These are phyloP conservation scores for Mycena galopus DNA, from an alignment of 768 basidiomycete species.

Conservation along the genomic window DNA sequence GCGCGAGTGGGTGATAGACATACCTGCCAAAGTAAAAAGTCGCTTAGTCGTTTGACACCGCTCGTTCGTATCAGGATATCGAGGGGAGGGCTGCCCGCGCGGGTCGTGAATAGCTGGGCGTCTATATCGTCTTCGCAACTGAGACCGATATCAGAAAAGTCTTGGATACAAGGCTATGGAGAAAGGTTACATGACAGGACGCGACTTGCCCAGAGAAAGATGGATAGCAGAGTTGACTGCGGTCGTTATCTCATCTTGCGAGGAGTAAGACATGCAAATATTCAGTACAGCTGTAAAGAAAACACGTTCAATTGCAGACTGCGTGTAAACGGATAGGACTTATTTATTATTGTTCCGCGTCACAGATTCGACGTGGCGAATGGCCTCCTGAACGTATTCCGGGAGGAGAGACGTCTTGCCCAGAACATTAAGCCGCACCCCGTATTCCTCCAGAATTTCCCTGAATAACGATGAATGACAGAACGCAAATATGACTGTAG, in stretches of 20 bases:
- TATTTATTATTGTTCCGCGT: slow-evolving; percentile 83
- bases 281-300: slow-evolving; percentile 84
- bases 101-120: slow-evolving; percentile 73
- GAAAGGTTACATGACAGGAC: slow-evolving; percentile 25
- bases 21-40: slow-evolving; percentile 97
- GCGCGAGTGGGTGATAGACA: slow-evolving; percentile 40
- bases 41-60: slow-evolving; percentile 89
- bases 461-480: slow-evolving; percentile 52
- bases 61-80: slow-evolving; percentile 94
- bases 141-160: neutral
- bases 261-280: slow-evolving; percentile 92
- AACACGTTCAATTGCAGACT: slow-evolving; percentile 7
- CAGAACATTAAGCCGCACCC: slow-evolving; percentile 86
- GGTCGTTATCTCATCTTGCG: slow-evolving; percentile 90
- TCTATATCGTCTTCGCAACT: slow-evolving; percentile 65
- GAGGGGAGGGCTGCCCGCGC: slow-evolving; percentile 79
- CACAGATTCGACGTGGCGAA: slow-evolving; percentile 78
- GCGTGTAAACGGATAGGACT: slow-evolving; percentile 34
- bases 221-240: slow-evolving; percentile 73
- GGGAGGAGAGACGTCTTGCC: slow-evolving; percentile 86
- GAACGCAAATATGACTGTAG: neutral
- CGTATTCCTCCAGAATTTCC: slow-evolving; percentile 83
- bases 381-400: slow-evolving; percentile 74
- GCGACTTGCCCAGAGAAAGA: slow-evolving; percentile 46
- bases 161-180: neutral